These are phyloP conservation scores for Fusarium robinianum DNA, from an alignment of 2,329 filamentous ascomycete genomes.

Conservation along the genomic window DNA sequence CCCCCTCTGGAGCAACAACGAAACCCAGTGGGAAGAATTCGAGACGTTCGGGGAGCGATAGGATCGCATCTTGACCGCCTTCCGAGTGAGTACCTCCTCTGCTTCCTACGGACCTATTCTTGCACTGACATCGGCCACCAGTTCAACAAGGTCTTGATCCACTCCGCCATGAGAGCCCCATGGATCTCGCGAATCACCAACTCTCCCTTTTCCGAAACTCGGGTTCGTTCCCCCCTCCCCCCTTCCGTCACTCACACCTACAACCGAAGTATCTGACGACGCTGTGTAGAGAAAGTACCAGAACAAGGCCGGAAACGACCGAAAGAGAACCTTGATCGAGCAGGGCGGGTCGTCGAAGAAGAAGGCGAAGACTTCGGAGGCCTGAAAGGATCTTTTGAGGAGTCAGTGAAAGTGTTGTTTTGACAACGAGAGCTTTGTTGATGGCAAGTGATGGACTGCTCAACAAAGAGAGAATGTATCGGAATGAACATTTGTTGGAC, in stretches of 20 bases:
- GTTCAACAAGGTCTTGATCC: conserved; percentile 32
- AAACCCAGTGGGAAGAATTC: conserved; percentile 33
- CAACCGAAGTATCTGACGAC: not conserved
- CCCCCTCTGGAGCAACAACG: conserved; percentile 30
- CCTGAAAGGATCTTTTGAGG: too few relatives aligned
- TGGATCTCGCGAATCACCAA: conserved; percentile 32
- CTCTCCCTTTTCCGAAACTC: conserved; percentile 24
- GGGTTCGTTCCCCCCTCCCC: conserved; percentile 7
- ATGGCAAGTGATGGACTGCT: too few relatives aligned
- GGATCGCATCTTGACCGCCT: conserved; percentile 29
- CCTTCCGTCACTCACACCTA: accelerated
- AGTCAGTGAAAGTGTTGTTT: too few relatives aligned
- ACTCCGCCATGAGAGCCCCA: conserved; percentile 29
- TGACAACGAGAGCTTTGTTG: too few relatives aligned
- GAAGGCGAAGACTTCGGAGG: not conserved
- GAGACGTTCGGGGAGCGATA: conserved; percentile 33
- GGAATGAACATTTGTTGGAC: too few relatives aligned
- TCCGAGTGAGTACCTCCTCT: conserved; percentile 14
- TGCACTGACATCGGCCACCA: not conserved
- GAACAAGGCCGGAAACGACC: conserved; percentile 33
- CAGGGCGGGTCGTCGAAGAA: conserved; percentile 18
- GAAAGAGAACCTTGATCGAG: conserved; percentile 24
- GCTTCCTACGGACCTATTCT: too few relatives aligned
- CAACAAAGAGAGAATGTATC: too few relatives aligned
- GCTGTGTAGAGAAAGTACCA: conserved; percentile 26